Evolutionary conservation across 164 flowering plant species (phyloP).

Genomic region (Vitis vinifera): DNA sequence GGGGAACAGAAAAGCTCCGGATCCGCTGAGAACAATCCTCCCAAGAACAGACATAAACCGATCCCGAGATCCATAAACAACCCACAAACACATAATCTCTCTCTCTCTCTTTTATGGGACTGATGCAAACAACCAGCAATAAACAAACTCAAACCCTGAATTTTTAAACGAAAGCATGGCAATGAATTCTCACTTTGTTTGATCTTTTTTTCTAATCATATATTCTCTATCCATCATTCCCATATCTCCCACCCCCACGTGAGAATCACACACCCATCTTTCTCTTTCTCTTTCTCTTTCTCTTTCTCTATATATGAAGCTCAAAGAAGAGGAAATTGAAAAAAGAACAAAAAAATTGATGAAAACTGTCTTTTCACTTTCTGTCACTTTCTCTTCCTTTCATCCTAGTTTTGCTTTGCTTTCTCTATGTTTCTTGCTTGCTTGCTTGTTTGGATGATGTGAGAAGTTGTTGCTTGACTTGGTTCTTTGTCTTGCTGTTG

Average conservation of each 20-base stretch:
- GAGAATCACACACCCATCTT: conserved; percentile 29
- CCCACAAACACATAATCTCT: not conserved
- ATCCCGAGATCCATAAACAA: conserved; percentile 52
- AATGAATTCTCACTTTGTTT: conserved; percentile 6
- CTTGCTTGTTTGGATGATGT: conserved; percentile 10
- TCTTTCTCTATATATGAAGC: not conserved
- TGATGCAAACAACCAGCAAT: not conserved
- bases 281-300: conserved; percentile 10
- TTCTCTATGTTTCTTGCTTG: conserved; percentile 11
- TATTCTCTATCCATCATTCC: conserved; percentile 27
- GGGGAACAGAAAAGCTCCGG: conserved; percentile 61
- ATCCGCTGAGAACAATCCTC: conserved; percentile 36
- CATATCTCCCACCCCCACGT: conserved; percentile 39
- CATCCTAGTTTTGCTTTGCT: conserved; percentile 6
- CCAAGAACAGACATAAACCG: conserved; percentile 39
- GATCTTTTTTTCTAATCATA: conserved; percentile 16
- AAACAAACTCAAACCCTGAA: conserved; percentile 17
- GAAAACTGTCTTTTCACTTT: conserved; percentile 3
- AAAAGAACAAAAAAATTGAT: no score
- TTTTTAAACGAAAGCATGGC: conserved; percentile 8
- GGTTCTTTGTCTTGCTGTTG: conserved; percentile 11
- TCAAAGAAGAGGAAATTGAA: not conserved
- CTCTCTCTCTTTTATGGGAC: not conserved
- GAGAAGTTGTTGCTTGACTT: conserved; percentile 17
- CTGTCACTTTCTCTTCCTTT: not conserved